Evolutionary conservation across 345 rosid genomes (phyloP).

Genomic region (Citrus hindsii): DNA sequence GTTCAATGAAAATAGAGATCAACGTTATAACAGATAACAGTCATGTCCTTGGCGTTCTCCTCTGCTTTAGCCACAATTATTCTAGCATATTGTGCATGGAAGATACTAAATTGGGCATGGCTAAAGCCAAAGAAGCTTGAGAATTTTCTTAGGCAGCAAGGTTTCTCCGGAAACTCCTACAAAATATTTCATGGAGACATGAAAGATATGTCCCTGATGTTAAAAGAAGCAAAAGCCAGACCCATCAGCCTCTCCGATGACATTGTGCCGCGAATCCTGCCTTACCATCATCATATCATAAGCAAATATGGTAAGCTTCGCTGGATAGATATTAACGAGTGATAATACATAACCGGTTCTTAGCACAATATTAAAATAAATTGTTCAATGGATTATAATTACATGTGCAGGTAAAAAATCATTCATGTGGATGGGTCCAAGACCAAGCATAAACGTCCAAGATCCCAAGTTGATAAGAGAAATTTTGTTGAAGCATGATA

Average conservation of each 20-base stretch:
- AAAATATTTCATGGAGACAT: conserved; percentile 37
- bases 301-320: neutral
- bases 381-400: too few species aligned
- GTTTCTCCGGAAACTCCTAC: conserved; percentile 41
- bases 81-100: conserved; percentile 10
- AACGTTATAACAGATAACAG: neutral
- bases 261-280: conserved; percentile 33
- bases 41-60: neutral
- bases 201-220: conserved; percentile 16
- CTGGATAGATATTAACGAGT: neutral
- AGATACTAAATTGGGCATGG: conserved; percentile 39
- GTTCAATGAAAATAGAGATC: neutral
- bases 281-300: conserved; percentile 25
- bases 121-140: conserved; percentile 47
- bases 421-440: conserved; percentile 7
- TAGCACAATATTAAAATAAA: too few species aligned
- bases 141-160: conserved; percentile 38
- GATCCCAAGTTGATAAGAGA: conserved; percentile 11
- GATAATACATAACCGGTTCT: neutral
- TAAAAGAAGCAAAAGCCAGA: conserved; percentile 28
- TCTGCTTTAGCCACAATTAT: neutral
- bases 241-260: conserved; percentile 34
- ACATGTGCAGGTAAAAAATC: conserved; percentile 6
- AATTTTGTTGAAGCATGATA: neutral
- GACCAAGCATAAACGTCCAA: neutral